Evolutionary conservation across 805 yeast genomes (phyloP).

Genomic region (Blastobotrys americana): DNA sequence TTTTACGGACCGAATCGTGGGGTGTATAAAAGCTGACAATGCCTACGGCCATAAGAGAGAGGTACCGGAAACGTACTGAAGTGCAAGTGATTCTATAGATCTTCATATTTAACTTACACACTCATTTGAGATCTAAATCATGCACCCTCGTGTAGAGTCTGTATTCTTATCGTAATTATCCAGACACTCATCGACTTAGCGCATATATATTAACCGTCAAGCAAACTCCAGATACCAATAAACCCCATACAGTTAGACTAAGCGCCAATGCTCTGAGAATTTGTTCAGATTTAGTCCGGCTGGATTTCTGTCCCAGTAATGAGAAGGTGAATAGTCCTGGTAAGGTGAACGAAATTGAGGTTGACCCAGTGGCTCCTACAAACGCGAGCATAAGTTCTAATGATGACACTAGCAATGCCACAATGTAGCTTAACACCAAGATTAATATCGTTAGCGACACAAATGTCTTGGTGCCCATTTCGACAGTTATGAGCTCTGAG

Average conservation of each 20-base stretch:
- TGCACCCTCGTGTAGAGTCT: no score
- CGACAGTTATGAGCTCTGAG: conserved; percentile 10
- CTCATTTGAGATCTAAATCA: no score
- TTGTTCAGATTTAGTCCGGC: conserved; percentile 16
- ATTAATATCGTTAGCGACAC: conserved; percentile 37
- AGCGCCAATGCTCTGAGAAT: conserved; percentile 44
- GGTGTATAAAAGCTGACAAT: no score
- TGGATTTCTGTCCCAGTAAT: conserved; percentile 41
- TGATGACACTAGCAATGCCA: conserved; percentile 63
- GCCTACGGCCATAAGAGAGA: no score
- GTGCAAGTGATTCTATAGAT: no score
- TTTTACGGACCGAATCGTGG: no score
- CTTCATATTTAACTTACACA: no score
- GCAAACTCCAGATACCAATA: conserved; percentile 63
- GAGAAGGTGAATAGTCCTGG: conserved; percentile 84
- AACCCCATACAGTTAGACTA: conserved; percentile 59
- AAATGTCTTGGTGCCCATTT: conserved; percentile 25
- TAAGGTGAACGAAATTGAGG: conserved; percentile 80
- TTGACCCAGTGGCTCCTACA: conserved; percentile 91
- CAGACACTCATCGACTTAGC: background rate
- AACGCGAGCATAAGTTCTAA: conserved; percentile 76
- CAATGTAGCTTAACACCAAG: conserved; percentile 48
- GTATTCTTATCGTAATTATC: no score
- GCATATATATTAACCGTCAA: conserved; percentile 31
- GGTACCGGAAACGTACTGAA: no score